Evolutionary conservation across 345 rosid species (phyloP), one percentile per base, ranked within the genome.

Genomic region (Eucalyptus urophylla): DNA sequence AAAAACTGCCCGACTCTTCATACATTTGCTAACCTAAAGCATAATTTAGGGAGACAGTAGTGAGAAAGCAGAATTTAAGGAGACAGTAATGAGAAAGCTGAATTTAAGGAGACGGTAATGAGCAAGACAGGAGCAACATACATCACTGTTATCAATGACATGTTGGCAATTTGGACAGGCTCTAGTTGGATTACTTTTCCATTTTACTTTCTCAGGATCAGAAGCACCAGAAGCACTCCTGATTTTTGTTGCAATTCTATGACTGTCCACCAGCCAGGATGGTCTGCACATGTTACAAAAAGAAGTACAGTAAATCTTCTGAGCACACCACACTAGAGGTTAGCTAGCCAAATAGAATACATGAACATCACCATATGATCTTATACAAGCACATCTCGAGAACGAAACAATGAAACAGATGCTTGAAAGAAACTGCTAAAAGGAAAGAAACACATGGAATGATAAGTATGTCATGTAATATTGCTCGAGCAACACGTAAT

Each of bases 191-290:
- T 98, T 97, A 93, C 98, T 98, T 56, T 93, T 92, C 96, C 96
- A 97, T 87, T 88, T 91, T 67, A 94, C 94, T 89, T 91, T 92
- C 87, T 92, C 91, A 1, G 92, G 96, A 93, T 95, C 89, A 58
- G 89, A 54, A 49, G 83, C 5, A 83, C 92, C 91, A 8, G 98
- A 95, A 19, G 99, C 99, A 92, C 96, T 96, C 95, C 87, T 96
- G 53, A 98, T 98, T 91, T 98, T 97, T 37, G 98, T 92, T 9
- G 99, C 99, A 81, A 98, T 86, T 69, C 99, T 93, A 51, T 93
- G 95, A 87, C 95, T 91, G 86, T 98, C 99, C 49, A 98, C 95
- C 88, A 98, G 92, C 99, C 99, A 98, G 81, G 98, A 91, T 87
- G 93, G 93, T 45, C 99, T 98, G 93, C 88, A 94, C 21, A 90